These are phyloP conservation scores for Porphyra umbilicalis DNA, from an alignment of 31 red algal genomes.

Conservation along the genomic window DNA sequence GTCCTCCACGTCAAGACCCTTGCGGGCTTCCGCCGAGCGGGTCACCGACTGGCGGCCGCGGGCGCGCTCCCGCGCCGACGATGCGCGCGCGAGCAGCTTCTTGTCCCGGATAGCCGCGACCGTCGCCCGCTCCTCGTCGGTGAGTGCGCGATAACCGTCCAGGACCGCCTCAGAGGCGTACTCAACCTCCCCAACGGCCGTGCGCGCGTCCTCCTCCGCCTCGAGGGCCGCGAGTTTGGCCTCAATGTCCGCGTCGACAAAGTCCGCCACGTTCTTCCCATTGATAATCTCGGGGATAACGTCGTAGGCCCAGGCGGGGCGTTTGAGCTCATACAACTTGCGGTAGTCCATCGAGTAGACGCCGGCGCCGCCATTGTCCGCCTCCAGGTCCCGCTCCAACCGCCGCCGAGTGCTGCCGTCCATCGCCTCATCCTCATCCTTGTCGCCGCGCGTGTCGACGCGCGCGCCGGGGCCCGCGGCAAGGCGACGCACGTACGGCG, in stretches of 20 bases:
- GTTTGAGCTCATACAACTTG: slow-evolving; percentile 74
- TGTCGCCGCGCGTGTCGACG: not conserved
- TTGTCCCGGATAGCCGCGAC: slow-evolving; percentile 67
- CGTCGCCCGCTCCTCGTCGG: slow-evolving; percentile 37
- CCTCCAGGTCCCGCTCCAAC: slow-evolving; percentile 69
- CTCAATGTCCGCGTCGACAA: slow-evolving; percentile 92
- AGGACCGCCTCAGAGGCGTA: slow-evolving; percentile 44
- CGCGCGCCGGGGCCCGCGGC: not conserved
- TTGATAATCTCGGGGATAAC: slow-evolving; percentile 95
- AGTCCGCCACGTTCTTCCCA: slow-evolving; percentile 97
- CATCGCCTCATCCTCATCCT: slow-evolving; percentile 32
- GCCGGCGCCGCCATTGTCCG: slow-evolving; percentile 82
- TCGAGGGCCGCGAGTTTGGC: slow-evolving; percentile 73
- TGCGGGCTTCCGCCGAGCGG: slow-evolving; percentile 24
- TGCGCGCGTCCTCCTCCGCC: slow-evolving; percentile 79
- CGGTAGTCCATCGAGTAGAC: slow-evolving; percentile 98
- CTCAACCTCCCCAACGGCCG: slow-evolving; percentile 54
- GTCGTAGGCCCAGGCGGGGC: slow-evolving; percentile 85
- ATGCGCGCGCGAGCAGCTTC: slow-evolving; percentile 31
- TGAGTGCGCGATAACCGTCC: slow-evolving; percentile 50
- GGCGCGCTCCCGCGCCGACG: slow-evolving; percentile 36
- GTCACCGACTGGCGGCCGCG: slow-evolving; percentile 43
- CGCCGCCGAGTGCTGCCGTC: slow-evolving; percentile 13
- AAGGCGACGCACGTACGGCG: not conserved
- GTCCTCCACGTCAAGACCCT: slow-evolving; percentile 28